Conservation (phyloP, 148 eudicot species). For the Pouteria glomerata region DNA sequence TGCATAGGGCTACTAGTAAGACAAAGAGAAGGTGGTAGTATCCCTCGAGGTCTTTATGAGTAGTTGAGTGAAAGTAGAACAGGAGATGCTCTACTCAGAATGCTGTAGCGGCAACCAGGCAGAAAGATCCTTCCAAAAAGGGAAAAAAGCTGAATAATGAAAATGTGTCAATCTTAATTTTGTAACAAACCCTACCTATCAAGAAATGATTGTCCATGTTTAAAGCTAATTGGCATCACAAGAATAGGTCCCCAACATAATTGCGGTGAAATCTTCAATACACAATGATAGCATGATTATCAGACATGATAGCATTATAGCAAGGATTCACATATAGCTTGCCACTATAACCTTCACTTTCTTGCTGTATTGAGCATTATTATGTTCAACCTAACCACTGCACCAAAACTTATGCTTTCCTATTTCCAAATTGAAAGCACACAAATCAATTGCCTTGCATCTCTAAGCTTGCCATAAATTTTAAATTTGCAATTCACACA, state of each 20-base stretch:
- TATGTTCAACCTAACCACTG: no score
- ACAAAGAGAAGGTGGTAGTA: slow-evolving; percentile 80
- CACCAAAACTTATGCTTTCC: no score
- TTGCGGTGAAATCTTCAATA: not conserved
- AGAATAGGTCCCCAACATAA: not conserved
- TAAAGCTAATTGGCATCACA: not conserved
- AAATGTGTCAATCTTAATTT: not conserved
- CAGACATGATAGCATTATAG: no score
- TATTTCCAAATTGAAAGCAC: no score
- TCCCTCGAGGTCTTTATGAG: slow-evolving; percentile 82
- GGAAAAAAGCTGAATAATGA: slow-evolving; percentile 56
- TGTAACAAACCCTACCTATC: no score
- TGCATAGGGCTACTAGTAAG: slow-evolving; percentile 61
- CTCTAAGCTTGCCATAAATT: no score
- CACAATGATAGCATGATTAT: not conserved
- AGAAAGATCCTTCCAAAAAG: slow-evolving; percentile 57
- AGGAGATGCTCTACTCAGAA: slow-evolving; percentile 71
- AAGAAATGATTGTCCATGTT: no score
- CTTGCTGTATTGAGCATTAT: no score
- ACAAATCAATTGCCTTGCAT: no score
- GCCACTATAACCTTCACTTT: no score
- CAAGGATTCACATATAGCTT: no score
- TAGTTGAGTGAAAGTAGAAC: slow-evolving; percentile 82
- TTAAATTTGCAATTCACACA: no score
- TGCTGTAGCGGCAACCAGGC: slow-evolving; percentile 69